Percentiles rank a stretch among this genome's conserved stretches.
phyloP scores from a whole-genome alignment of 1,284 basidiomycete genomes.

The Pascua guehoae region DNA sequence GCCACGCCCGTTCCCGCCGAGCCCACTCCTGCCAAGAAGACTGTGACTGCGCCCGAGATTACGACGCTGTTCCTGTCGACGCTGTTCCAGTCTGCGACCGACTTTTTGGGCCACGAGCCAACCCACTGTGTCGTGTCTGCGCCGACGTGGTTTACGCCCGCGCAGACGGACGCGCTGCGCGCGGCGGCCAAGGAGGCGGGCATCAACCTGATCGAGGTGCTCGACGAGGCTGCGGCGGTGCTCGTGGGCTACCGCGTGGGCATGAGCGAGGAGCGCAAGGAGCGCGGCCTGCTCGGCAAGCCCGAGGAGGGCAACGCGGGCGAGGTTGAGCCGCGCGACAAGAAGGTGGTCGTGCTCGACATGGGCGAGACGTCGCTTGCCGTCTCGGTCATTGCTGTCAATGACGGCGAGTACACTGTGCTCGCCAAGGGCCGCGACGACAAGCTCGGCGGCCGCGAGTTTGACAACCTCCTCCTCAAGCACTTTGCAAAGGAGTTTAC shows the following conservation, averaged over 20 bases:
- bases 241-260: slow-evolving; percentile 50
- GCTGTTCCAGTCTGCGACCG: slow-evolving; percentile 80
- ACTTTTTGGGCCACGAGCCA: slow-evolving; percentile 79
- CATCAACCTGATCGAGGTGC: slow-evolving; percentile 73
- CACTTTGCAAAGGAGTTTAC: slow-evolving; percentile 96
- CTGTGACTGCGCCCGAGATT: slow-evolving; percentile 79
- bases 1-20: slow-evolving; percentile 69
- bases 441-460: slow-evolving; percentile 55
- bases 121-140: slow-evolving; percentile 80
- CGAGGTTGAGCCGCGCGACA: slow-evolving; percentile 53
- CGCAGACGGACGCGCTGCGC: slow-evolving; percentile 68
- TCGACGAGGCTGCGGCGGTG: slow-evolving; percentile 80
- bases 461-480: slow-evolving; percentile 64
- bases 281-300: slow-evolving; percentile 44
- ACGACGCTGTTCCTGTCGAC: slow-evolving; percentile 81
- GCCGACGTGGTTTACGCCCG: slow-evolving; percentile 69
- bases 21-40: slow-evolving; percentile 68
- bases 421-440: slow-evolving; percentile 53
- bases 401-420: slow-evolving; percentile 56
- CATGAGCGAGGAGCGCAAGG: slow-evolving; percentile 45
- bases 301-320: slow-evolving; percentile 51
- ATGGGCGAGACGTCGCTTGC: slow-evolving; percentile 58
- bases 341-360: slow-evolving; percentile 57
- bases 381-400: slow-evolving; percentile 54
- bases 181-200: slow-evolving; percentile 76